Evolutionary conservation across 2,329 filamentous ascomycete species (phyloP).

Genomic region (Pseudogymnoascus sp.): DNA sequence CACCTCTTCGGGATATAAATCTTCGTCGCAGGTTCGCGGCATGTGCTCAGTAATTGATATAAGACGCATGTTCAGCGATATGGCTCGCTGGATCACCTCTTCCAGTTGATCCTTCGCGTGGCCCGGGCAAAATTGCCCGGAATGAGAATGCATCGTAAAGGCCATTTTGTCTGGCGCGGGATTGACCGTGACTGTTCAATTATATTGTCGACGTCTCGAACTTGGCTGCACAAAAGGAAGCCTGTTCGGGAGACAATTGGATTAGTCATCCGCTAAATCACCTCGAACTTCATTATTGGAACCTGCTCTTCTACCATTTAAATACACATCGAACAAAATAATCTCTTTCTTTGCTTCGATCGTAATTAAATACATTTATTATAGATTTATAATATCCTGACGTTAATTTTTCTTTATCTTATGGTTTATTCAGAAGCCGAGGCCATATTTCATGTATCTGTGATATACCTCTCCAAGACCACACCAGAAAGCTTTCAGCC

Average conservation of each 20-base stretch:
- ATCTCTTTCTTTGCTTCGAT: not conserved
- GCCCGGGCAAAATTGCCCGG: conserved; percentile 88
- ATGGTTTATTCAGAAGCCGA: not conserved
- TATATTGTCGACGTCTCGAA: not conserved
- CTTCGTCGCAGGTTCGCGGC: conserved; percentile 63
- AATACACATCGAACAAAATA: not conserved
- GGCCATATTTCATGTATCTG: not conserved
- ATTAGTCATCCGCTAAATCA: conserved; percentile 2
- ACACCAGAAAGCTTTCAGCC: not conserved
- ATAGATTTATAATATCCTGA: not conserved
- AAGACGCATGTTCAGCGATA: conserved; percentile 68
- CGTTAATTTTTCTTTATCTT: not conserved
- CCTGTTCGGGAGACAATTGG: not conserved
- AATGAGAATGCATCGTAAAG: conserved; percentile 96
- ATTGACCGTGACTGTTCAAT: not conserved
- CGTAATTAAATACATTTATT: not conserved
- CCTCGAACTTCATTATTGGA: not conserved
- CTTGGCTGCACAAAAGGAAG: not conserved
- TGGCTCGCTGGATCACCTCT: conserved; percentile 71
- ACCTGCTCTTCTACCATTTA: not conserved
- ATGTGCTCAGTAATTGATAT: conserved; percentile 95
- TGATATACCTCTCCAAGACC: not conserved
- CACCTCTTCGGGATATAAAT: conserved; percentile 91
- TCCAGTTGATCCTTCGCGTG: conserved; percentile 84
- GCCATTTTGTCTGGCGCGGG: conserved; percentile 53